phyloP scores from a whole-genome alignment of 352 stramenopile species.

The Discostella stelligera region DNA sequence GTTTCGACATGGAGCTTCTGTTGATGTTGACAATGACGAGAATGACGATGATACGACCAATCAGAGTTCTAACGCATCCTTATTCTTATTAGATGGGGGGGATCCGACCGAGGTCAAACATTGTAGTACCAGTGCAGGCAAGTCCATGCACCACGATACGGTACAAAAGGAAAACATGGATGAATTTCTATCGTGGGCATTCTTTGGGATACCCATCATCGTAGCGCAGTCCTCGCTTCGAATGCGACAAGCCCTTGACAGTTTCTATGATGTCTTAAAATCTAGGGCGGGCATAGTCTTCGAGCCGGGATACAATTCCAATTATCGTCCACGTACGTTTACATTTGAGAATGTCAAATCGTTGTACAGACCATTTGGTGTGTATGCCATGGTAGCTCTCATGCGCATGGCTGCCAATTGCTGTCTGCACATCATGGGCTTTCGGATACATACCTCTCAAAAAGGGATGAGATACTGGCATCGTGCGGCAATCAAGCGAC shows the following conservation, averaged over 20 bases:
- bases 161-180: constrained; percentile 53
- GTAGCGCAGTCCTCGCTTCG: constrained; percentile 36
- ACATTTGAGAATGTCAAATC: constrained; percentile 65
- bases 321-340: constrained; percentile 50
- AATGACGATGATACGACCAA: constrained; percentile 12
- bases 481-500: constrained; percentile 21
- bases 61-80: constrained; percentile 22
- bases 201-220: constrained; percentile 57
- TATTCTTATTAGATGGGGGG: constrained; percentile 3
- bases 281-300: constrained; percentile 42
- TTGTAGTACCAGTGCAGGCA: constrained; percentile 11
- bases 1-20: background rate
- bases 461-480: constrained; percentile 65
- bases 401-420: constrained; percentile 44
- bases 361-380: constrained; percentile 58
- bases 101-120: constrained; percentile 11
- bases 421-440: constrained; percentile 54
- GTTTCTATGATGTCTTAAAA: constrained; percentile 53
- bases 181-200: constrained; percentile 76
- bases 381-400: constrained; percentile 57
- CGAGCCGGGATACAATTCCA: constrained; percentile 33
- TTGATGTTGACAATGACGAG: background rate
- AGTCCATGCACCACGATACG: background rate
- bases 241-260: constrained; percentile 46
- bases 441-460: constrained; percentile 52